phyloP scores from a whole-genome alignment of 306 rosid species.

The Begonia masoniana region DNA sequence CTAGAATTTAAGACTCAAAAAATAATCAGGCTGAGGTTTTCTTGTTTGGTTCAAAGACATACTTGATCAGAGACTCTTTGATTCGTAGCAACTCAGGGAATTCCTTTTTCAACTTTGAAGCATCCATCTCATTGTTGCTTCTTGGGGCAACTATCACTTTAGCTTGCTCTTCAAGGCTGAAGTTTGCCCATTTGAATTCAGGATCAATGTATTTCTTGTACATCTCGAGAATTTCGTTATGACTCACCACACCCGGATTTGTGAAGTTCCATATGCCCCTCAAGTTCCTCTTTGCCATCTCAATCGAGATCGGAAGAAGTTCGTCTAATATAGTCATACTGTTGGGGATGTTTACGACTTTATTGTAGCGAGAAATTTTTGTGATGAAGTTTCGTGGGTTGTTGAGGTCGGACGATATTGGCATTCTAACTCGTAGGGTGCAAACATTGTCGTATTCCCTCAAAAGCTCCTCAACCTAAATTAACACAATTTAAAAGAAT shows the following conservation, averaged over 20 bases:
- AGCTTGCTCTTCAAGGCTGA: slow-evolving; percentile 85
- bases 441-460: slow-evolving; percentile 78
- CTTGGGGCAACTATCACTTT: slow-evolving; percentile 73
- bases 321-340: slow-evolving; percentile 88
- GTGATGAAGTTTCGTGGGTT: slow-evolving; percentile 88
- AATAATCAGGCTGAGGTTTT: slow-evolving; percentile 24
- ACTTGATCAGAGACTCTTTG: slow-evolving; percentile 65
- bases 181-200: slow-evolving; percentile 55
- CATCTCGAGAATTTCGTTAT: slow-evolving; percentile 80
- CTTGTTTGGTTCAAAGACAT: slow-evolving; percentile 68
- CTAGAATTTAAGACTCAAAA: slow-evolving; percentile 9
- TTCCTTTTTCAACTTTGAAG: slow-evolving; percentile 63
- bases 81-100: slow-evolving; percentile 76
- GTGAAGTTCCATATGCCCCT: slow-evolving; percentile 92
- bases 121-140: slow-evolving; percentile 93
- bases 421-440: slow-evolving; percentile 88
- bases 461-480: slow-evolving; percentile 80
- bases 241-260: slow-evolving; percentile 82
- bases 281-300: slow-evolving; percentile 80
- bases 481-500: slow-evolving; percentile 1
- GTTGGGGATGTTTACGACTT: slow-evolving; percentile 84
- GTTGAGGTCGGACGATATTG: slow-evolving; percentile 74
- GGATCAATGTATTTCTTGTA: slow-evolving; percentile 63
- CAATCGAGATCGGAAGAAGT: slow-evolving; percentile 69
- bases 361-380: slow-evolving; percentile 73